These are phyloP conservation scores for Cubamyces lactineus DNA, from an alignment of 768 basidiomycete species.

Conservation along the genomic window DNA sequence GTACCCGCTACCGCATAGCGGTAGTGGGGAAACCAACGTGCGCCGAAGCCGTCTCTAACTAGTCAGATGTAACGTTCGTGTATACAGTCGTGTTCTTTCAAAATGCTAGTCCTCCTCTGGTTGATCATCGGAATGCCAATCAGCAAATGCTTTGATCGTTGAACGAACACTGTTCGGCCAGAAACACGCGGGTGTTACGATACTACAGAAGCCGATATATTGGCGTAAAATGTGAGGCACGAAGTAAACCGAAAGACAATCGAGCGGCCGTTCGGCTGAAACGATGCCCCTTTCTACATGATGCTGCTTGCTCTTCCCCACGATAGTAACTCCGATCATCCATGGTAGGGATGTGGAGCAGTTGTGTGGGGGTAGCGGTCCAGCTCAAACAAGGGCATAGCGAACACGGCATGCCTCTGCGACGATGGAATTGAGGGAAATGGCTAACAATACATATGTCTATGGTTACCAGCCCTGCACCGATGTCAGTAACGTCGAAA, in stretches of 20 bases:
- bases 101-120: too few species aligned
- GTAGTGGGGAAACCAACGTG: too few species aligned
- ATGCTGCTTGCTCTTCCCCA: slow-evolving; percentile 24
- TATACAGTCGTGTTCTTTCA: too few species aligned
- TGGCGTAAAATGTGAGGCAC: slow-evolving; percentile 20
- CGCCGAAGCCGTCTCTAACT: too few species aligned
- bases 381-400: background rate
- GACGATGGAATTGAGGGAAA: background rate
- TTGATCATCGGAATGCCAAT: too few species aligned
- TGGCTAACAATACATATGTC: slow-evolving; percentile 6
- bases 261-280: slow-evolving; percentile 16
- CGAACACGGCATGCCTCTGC: background rate
- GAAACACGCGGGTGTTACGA: too few species aligned
- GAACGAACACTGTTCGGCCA: too few species aligned
- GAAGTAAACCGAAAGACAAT: slow-evolving; percentile 23
- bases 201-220: too few species aligned
- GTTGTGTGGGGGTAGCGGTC: slow-evolving; percentile 23
- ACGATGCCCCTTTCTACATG: slow-evolving; percentile 15
- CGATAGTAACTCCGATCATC: slow-evolving; percentile 29
- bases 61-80: too few species aligned
- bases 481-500: background rate
- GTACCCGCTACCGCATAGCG: too few species aligned
- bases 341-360: slow-evolving; percentile 24
- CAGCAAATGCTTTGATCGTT: too few species aligned
- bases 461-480: slow-evolving; percentile 25